Evolutionary conservation across 148 eudicot genomes (phyloP).

Genomic region (Silene conica): DNA sequence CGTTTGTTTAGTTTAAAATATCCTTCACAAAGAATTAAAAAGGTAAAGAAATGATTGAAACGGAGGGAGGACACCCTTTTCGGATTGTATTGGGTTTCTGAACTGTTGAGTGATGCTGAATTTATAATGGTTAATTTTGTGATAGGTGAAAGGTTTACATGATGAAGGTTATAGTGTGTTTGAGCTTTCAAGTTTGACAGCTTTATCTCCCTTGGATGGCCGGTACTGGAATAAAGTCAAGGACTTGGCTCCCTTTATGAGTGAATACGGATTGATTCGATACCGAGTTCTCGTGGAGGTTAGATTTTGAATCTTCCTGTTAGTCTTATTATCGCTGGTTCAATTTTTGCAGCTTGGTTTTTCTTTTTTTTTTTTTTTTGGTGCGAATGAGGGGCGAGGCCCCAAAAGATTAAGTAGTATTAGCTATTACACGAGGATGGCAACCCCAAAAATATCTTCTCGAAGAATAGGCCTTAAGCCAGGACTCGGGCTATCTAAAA

Average conservation of each 20-base stretch:
- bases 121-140: slow-evolving; percentile 1
- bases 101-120: neutral
- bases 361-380: no score
- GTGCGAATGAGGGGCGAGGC: no score
- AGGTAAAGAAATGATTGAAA: no score
- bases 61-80: no score
- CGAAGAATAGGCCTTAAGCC: no score
- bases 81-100: neutral
- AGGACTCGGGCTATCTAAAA: no score
- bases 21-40: no score
- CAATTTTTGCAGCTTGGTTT: neutral
- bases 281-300: slow-evolving; percentile 84
- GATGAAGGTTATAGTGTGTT: slow-evolving; percentile 30
- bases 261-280: slow-evolving; percentile 77
- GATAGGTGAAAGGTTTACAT: slow-evolving; percentile 44
- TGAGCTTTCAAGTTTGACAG: slow-evolving; percentile 68
- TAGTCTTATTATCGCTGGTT: neutral
- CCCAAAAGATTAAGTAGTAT: no score
- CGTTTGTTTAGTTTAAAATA: no score
- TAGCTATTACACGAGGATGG: no score
- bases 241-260: slow-evolving; percentile 78
- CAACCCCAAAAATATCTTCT: no score
- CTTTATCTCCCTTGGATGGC: slow-evolving; percentile 77
- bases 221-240: slow-evolving; percentile 74
- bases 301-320: neutral